Percentiles rank a stretch among this genome's conserved stretches.
These are phyloP conservation scores for Eucalyptus marginata DNA, from an alignment of 345 rosid genomes.

Conservation along the genomic window DNA sequence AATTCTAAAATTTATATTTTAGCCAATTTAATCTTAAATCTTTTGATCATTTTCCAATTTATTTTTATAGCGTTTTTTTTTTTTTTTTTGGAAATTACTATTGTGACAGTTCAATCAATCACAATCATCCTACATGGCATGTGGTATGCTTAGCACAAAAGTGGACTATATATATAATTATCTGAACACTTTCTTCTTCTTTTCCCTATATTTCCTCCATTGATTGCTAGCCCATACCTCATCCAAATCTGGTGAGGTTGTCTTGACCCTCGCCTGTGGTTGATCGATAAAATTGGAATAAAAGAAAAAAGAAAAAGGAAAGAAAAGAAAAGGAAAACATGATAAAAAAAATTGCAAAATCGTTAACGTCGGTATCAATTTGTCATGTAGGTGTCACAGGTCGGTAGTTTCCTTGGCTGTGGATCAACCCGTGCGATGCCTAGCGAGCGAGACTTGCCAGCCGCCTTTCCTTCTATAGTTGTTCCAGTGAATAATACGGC, in stretches of 20 bases:
- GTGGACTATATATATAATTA: background rate
- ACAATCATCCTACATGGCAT: fast-evolving
- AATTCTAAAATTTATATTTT: background rate
- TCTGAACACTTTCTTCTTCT: background rate
- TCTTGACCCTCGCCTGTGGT: background rate
- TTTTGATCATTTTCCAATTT: background rate
- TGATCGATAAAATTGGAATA: background rate
- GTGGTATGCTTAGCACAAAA: fast-evolving
- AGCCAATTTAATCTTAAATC: background rate
- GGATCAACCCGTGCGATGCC: no score
- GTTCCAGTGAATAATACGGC: no score
- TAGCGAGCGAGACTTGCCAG: no score
- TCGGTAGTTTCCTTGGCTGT: no score
- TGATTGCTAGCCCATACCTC: background rate
- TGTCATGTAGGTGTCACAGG: background rate
- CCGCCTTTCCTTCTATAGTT: no score
- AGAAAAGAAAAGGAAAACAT: background rate
- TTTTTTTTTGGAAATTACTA: background rate
- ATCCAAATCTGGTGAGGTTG: background rate
- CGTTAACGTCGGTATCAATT: fast-evolving
- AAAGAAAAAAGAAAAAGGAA: background rate
- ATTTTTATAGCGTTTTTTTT: background rate
- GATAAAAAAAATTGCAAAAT: background rate
- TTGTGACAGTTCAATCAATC: background rate
- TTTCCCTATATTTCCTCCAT: background rate